These are phyloP conservation scores for Pseudomonodictys pantanalensis DNA, from an alignment of 495 filamentous ascomycete species.

Conservation along the genomic window DNA sequence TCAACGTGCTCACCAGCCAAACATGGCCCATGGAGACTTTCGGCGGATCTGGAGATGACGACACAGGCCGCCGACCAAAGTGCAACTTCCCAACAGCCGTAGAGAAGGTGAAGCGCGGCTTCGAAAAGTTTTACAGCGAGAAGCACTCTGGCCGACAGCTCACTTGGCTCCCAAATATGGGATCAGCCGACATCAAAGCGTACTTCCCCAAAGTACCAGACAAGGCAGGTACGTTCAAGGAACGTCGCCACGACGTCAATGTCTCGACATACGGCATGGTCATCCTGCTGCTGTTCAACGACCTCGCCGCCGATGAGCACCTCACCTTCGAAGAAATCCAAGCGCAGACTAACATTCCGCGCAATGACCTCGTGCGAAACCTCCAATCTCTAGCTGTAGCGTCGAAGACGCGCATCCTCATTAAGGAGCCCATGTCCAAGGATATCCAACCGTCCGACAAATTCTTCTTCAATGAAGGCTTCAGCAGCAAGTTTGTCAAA, in stretches of 20 bases:
- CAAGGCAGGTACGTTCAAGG: constrained; percentile 64
- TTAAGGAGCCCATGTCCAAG: constrained; percentile 81
- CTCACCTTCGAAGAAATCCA: constrained; percentile 84
- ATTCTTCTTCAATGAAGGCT: constrained; percentile 83
- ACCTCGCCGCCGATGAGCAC: constrained; percentile 59
- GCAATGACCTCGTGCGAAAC: constrained; percentile 72
- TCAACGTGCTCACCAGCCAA: constrained; percentile 85
- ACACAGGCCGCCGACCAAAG: constrained; percentile 46
- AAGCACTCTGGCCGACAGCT: constrained; percentile 83
- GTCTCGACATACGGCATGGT: constrained; percentile 92
- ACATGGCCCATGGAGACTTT: constrained; percentile 92
- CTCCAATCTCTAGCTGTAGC: constrained; percentile 83
- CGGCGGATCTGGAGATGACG: constrained; percentile 55
- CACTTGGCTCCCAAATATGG: constrained; percentile 80
- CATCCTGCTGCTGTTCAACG: constrained; percentile 86
- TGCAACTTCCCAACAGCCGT: constrained; percentile 75
- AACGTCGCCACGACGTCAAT: constrained; percentile 81
- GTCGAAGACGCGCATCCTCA: constrained; percentile 75
- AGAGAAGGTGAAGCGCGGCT: constrained; percentile 74
- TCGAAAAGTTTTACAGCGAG: constrained; percentile 84
- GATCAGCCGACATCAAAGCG: constrained; percentile 81
- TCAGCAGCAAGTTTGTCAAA: constrained; percentile 75
- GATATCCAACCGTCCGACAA: constrained; percentile 73
- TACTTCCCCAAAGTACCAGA: constrained; percentile 65
- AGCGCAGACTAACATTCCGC: constrained; percentile 75